Percentiles rank a stretch among this genome's conserved stretches.
Evolutionary conservation across 441 rosid species (phyloP).

Genomic region (Adansonia gregorii): DNA sequence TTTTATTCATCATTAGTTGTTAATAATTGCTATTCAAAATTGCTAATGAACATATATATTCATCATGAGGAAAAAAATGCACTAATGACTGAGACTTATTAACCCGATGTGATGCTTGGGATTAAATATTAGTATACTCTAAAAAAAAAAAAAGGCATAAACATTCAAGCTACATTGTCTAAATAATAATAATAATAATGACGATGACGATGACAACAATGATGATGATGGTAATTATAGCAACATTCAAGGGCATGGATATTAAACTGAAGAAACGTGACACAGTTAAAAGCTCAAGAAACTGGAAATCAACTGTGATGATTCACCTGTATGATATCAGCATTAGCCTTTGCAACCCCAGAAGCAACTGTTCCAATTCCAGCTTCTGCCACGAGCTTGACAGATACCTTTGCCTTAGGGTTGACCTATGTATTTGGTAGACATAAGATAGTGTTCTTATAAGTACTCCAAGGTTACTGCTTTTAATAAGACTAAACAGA

Average conservation of each 20-base stretch:
- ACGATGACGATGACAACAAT: background rate
- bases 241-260: constrained; percentile 13
- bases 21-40: constrained; percentile 1
- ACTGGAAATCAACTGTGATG: constrained; percentile 17
- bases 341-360: constrained; percentile 99
- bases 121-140: background rate
- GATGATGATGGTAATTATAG: background rate
- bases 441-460: constrained; percentile 19
- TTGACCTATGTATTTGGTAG: constrained; percentile 65
- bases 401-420: constrained; percentile 96
- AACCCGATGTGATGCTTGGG: background rate
- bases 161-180: background rate
- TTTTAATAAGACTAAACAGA: constrained; percentile 1
- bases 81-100: background rate
- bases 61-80: constrained; percentile 9
- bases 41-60: background rate
- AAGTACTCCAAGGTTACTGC: constrained; percentile 14
- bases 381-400: constrained; percentile 99
- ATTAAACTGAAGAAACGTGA: constrained; percentile 16
- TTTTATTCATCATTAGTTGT: background rate
- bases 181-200: background rate
- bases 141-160: constrained; percentile 12
- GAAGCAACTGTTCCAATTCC: constrained; percentile 99
- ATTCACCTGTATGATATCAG: constrained; percentile 92
- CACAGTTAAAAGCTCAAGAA: constrained; percentile 21